Percentiles rank a stretch among this genome's conserved stretches.
Conservation (phyloP, 1,139 yeast genomes). For the Nadsonia commutata region DNA sequence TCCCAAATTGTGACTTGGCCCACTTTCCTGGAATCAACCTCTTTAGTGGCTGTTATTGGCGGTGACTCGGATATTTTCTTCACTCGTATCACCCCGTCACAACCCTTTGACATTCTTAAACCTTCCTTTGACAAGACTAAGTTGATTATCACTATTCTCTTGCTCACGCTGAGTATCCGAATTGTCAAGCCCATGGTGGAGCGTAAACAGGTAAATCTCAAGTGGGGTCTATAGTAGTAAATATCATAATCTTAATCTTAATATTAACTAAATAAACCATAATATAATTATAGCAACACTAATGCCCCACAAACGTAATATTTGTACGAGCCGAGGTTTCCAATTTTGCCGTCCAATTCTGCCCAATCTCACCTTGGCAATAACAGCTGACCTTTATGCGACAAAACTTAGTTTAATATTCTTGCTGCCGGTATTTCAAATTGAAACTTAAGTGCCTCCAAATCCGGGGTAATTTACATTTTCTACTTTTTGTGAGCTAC, state of each 20-base stretch:
- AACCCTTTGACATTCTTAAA: slow-evolving; percentile 65
- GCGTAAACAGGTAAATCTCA: slow-evolving; percentile 22
- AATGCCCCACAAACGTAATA: too few species aligned
- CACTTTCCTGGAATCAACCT: slow-evolving; percentile 70
- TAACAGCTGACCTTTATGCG: too few species aligned
- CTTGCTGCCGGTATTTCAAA: too few species aligned
- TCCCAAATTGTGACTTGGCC: slow-evolving; percentile 34
- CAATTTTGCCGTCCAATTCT: too few species aligned
- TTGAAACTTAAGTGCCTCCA: too few species aligned
- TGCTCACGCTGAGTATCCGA: slow-evolving; percentile 33
- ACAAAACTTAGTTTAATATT: too few species aligned
- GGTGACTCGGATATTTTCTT: slow-evolving; percentile 50
- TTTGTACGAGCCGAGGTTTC: too few species aligned
- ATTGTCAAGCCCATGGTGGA: slow-evolving; percentile 46
- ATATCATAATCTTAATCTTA: too few species aligned
- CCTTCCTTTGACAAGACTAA: slow-evolving; percentile 53
- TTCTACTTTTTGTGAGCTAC: too few species aligned
- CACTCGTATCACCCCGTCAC: slow-evolving; percentile 65
- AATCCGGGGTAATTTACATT: too few species aligned
- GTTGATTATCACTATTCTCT: slow-evolving; percentile 44
- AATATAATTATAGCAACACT: not conserved
- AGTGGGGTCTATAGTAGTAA: too few species aligned
- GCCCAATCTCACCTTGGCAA: too few species aligned
- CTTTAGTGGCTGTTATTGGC: slow-evolving; percentile 53
- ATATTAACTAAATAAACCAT: not conserved